Evolutionary conservation across 1,284 basidiomycete species (phyloP), one percentile per base, ranked within the genome.

Genomic region (Xerocomus nothofagi): DNA sequence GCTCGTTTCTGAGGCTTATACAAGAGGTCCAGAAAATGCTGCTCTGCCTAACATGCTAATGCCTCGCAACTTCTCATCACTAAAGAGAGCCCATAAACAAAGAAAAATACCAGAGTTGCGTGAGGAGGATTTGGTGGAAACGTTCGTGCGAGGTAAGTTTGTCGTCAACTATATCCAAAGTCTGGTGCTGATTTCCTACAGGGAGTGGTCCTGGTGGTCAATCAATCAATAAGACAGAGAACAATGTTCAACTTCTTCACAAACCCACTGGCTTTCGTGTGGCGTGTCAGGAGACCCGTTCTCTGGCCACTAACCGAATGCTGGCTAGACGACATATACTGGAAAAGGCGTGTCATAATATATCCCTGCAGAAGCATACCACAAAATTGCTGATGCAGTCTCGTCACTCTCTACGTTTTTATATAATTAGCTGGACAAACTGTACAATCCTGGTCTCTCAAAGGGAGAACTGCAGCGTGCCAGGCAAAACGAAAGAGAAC

Each of bases 191-290:
- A 60, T 50, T 46, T 18, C 9, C 10, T 34, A 12, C 46, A 90
- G 88, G 88, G 41, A 87, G 88, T 66, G 88, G 88, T 23, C 89
- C 89, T 62, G 88, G 88, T 24, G 89, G 88, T 30, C 88, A 91
- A 72, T 90, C 88, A 23, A 82, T 91, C 62, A 91, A 91, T 73
- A 91, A 91, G 73, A 90, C 88, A 51, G 77, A 86, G 70, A 90
- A 89, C 63, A 87, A 88, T 61, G 88, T 91, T 26, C 88, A 91
- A 62, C 71, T 91, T 23, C 66, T 88, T 40, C 88, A 91, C 65
- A 87, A 80, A 59, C 88, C 89, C 11, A 87, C 84, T 31, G 86
- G 88, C 8, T 74, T 90, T 42, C 82, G 88, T 38, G 86, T 91
- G 12, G 70, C 77, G 1, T 91, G 88, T 63, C 88, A 91, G 66